Evolutionary conservation across 2,329 filamentous ascomycete species (phyloP).

Genomic region (Aureobasidium namibiae): DNA sequence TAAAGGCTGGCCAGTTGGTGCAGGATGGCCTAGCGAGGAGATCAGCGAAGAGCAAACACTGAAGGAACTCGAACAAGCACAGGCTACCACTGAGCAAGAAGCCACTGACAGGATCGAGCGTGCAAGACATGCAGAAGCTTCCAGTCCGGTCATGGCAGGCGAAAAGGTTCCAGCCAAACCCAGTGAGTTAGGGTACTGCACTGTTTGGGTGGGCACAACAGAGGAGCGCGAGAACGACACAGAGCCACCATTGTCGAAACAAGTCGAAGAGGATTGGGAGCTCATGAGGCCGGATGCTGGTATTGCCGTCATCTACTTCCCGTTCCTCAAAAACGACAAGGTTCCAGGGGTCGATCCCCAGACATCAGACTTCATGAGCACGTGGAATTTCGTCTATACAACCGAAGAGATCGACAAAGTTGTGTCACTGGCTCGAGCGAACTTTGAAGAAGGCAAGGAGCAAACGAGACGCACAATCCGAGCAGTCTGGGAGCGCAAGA

Average conservation of each 20-base stretch:
- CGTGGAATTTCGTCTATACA: slow-evolving; percentile 97
- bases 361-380: slow-evolving; percentile 77
- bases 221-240: slow-evolving; percentile 57
- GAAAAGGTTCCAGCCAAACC: slow-evolving; percentile 24
- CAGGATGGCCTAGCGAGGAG: slow-evolving; percentile 74
- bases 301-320: slow-evolving; percentile 83
- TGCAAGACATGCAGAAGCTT: slow-evolving; percentile 35
- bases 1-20: slow-evolving; percentile 88
- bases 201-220: slow-evolving; percentile 85
- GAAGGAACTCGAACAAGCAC: slow-evolving; percentile 58
- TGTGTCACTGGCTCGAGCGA: slow-evolving; percentile 71
- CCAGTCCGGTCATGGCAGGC: slow-evolving; percentile 15
- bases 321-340: slow-evolving; percentile 73
- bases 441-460: slow-evolving; percentile 75
- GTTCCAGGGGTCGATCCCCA: slow-evolving; percentile 77
- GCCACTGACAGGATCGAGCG: slow-evolving; percentile 56
- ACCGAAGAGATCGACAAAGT: slow-evolving; percentile 82
- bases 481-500: slow-evolving; percentile 91
- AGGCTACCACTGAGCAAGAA: slow-evolving; percentile 52
- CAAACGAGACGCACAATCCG: slow-evolving; percentile 70
- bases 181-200: slow-evolving; percentile 72
- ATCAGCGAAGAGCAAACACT: slow-evolving; percentile 53
- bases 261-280: slow-evolving; percentile 53
- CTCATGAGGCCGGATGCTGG: slow-evolving; percentile 72
- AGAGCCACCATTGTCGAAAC: slow-evolving; percentile 45